Conservation (phyloP, 371 early-diverging fungal genomes). For the Apophysomyces sp. region DNA sequence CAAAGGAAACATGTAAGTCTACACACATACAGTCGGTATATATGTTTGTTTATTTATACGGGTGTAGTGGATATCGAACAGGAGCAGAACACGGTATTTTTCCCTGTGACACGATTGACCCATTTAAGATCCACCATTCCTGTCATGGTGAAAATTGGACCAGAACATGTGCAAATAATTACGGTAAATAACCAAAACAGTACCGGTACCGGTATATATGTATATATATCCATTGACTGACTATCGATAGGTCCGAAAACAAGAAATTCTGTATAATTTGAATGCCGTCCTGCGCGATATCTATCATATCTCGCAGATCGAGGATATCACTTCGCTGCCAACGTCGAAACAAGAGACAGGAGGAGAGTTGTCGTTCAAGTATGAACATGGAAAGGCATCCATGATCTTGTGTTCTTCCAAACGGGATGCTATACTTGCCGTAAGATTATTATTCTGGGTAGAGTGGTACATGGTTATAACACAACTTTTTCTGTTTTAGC, state of each 20-base stretch:
- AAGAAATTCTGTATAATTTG: slow-evolving; percentile 67
- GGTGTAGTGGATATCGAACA: slow-evolving; percentile 61
- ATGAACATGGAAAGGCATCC: slow-evolving; percentile 65
- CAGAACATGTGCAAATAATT: slow-evolving; percentile 82
- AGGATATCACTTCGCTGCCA: slow-evolving; percentile 63
- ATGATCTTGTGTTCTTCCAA: slow-evolving; percentile 74
- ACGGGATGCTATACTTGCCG: slow-evolving; percentile 67
- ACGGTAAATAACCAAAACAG: slow-evolving; percentile 46
- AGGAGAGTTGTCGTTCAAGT: slow-evolving; percentile 76
- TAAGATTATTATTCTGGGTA: slow-evolving; percentile 7
- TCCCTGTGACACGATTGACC: slow-evolving; percentile 62
- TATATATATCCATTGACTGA: background rate
- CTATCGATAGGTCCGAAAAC: slow-evolving; percentile 40
- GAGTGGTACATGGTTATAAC: slow-evolving; percentile 26
- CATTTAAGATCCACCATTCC: slow-evolving; percentile 63
- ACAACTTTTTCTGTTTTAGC: slow-evolving; percentile 26
- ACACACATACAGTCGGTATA: no score
- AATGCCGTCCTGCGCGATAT: slow-evolving; percentile 80
- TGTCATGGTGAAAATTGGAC: slow-evolving; percentile 78
- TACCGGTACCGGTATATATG: no score
- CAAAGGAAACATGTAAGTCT: slow-evolving; percentile 67
- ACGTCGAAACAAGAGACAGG: slow-evolving; percentile 61
- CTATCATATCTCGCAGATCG: slow-evolving; percentile 82
- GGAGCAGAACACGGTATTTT: slow-evolving; percentile 60
- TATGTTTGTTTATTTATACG: no score